Percentiles rank a stretch among this genome's conserved stretches.
phyloP scores from a whole-genome alignment of 805 yeast genomes.

The Metschnikowia lochheadii region DNA sequence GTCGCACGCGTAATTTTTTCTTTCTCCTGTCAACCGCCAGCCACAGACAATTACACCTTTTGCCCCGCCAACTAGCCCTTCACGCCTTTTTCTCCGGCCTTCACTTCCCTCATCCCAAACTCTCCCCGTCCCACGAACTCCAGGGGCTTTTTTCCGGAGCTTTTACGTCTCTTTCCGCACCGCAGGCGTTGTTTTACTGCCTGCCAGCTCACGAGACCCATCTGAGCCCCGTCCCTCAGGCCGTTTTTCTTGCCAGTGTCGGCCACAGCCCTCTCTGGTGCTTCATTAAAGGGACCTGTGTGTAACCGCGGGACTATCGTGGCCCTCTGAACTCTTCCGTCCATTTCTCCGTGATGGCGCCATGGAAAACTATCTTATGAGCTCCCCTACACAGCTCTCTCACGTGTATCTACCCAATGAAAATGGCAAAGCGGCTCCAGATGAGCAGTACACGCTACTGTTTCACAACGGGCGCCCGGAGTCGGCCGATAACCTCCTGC shows the following conservation, averaged over 20 bases:
- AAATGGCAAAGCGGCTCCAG: neutral
- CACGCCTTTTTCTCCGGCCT: neutral
- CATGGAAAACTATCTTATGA: slow-evolving; percentile 39
- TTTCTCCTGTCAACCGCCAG: slow-evolving; percentile 3
- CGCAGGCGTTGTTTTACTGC: neutral
- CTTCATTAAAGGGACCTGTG: neutral
- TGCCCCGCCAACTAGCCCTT: neutral
- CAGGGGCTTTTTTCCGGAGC: neutral
- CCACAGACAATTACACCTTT: neutral
- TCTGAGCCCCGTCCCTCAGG: neutral
- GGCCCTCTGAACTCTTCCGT: neutral
- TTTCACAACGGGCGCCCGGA: neutral
- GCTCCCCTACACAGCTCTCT: slow-evolving; percentile 37
- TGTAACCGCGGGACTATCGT: neutral
- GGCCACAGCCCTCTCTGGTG: neutral
- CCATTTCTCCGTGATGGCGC: slow-evolving; percentile 9
- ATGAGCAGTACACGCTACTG: neutral
- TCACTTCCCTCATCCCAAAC: neutral
- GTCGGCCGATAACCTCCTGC: neutral
- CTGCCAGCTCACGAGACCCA: neutral
- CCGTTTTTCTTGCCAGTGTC: neutral
- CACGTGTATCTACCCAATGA: slow-evolving; percentile 25
- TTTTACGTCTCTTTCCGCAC: neutral
- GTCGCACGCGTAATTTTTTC: slow-evolving; percentile 6
- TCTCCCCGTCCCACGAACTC: neutral